Percentiles rank a stretch among this genome's conserved stretches.
These are phyloP conservation scores for Gillenia trifoliata DNA, from an alignment of 306 rosid species.

Conservation along the genomic window DNA sequence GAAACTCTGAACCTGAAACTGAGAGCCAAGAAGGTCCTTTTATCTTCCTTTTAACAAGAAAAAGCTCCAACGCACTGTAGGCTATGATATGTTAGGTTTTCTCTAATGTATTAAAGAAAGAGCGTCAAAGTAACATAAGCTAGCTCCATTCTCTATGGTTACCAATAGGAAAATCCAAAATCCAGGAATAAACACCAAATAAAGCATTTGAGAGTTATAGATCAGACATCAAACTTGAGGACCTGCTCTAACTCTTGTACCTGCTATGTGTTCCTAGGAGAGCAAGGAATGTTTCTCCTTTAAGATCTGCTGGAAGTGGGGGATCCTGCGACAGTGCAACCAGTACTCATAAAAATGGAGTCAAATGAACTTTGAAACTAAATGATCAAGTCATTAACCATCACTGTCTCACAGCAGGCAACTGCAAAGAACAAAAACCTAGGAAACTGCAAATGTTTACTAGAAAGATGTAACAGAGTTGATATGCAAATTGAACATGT, in stretches of 20 bases:
- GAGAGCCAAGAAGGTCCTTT: constrained; percentile 92
- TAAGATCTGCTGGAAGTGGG: constrained; percentile 65
- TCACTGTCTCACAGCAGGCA: background rate
- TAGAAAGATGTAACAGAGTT: background rate
- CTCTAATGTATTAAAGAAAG: background rate
- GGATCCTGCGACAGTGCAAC: constrained; percentile 54
- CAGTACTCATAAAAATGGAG: background rate
- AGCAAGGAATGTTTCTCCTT: constrained; percentile 68
- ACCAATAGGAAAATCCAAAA: background rate
- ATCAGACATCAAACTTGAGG: constrained; percentile 14
- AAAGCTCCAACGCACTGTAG: constrained; percentile 88
- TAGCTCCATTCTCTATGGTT: background rate
- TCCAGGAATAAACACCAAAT: background rate
- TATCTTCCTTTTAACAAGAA: constrained; percentile 81
- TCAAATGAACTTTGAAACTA: background rate
- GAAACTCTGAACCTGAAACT: constrained; percentile 57
- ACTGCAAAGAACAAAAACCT: constrained; percentile 6
- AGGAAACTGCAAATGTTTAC: background rate
- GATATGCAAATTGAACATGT: constrained; percentile 4
- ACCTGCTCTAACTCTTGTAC: constrained; percentile 32
- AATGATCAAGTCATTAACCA: background rate
- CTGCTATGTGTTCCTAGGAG: constrained; percentile 78
- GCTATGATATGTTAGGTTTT: constrained; percentile 27
- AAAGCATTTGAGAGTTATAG: constrained; percentile 1
- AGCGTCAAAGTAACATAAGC: background rate